A percentile compares a stretch with the other conserved stretches of the same genome.
Conservation (phyloP, 2,329 filamentous ascomycete genomes). For the Fusarium drepaniforme region DNA sequence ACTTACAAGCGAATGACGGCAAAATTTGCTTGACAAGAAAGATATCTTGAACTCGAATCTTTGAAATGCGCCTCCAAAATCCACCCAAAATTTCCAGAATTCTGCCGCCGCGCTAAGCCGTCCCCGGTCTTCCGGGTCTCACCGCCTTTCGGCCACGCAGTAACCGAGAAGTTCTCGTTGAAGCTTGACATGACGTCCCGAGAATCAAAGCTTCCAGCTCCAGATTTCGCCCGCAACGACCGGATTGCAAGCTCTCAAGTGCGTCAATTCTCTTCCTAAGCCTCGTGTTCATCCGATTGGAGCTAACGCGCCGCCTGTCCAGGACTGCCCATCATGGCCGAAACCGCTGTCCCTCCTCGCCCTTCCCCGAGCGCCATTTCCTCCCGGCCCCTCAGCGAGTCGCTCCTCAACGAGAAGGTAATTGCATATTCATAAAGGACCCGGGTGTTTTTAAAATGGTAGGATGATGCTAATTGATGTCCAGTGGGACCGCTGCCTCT, state of each 20-base stretch:
- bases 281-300: slow-evolving; percentile 11
- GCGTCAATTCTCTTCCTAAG: slow-evolving; percentile 35
- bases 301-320: slow-evolving; percentile 33
- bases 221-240: slow-evolving; percentile 37
- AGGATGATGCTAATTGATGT: slow-evolving; percentile 36
- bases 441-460: background rate
- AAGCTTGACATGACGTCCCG: slow-evolving; percentile 51
- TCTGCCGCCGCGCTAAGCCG: slow-evolving; percentile 55
- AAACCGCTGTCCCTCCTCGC: slow-evolving; percentile 57
- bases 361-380: slow-evolving; percentile 74
- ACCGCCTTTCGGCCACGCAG: slow-evolving; percentile 59
- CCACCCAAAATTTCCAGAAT: slow-evolving; percentile 58
- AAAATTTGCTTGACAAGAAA: slow-evolving; percentile 27
- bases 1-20: slow-evolving; percentile 13
- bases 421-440: slow-evolving; percentile 19
- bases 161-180: slow-evolving; percentile 55
- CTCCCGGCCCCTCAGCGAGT: slow-evolving; percentile 93
- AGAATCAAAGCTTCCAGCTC: slow-evolving; percentile 45
- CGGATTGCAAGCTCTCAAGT: slow-evolving; percentile 38
- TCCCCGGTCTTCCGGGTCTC: slow-evolving; percentile 42
- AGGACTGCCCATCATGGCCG: slow-evolving; percentile 61
- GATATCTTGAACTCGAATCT: slow-evolving; percentile 27
- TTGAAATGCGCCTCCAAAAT: slow-evolving; percentile 40
- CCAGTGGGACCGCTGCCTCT: slow-evolving; percentile 98
- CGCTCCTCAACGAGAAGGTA: slow-evolving; percentile 99